Conservation (phyloP, 176 grass and related monocot species). For the Tillandsia fasciculata region DNA sequence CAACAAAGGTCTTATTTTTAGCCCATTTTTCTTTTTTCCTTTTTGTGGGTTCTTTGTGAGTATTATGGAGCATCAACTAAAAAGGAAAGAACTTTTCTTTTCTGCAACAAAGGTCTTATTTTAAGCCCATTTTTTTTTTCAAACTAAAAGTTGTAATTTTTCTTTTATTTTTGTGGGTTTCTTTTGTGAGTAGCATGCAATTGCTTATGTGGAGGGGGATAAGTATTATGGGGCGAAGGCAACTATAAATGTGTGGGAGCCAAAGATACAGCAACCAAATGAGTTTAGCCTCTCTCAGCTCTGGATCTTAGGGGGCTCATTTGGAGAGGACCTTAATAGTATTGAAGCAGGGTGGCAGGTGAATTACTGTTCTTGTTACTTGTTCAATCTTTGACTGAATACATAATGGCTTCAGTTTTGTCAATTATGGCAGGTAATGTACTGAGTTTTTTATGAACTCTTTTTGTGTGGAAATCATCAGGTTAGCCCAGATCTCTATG, state of each 20-base stretch:
- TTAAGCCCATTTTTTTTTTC: conserved; percentile 6
- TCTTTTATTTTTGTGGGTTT: too few species aligned
- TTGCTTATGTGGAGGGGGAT: conserved; percentile 75
- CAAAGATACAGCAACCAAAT: conserved; percentile 64
- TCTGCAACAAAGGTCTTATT: neutral
- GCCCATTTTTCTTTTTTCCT: too few species aligned
- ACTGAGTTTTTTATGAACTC: too few species aligned
- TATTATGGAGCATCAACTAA: too few species aligned
- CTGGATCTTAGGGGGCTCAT: conserved; percentile 79
- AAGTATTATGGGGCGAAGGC: conserved; percentile 83
- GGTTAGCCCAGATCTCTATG: conserved; percentile 84
- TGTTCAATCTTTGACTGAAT: neutral
- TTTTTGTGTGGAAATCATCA: conserved; percentile 16
- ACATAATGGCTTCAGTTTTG: neutral
- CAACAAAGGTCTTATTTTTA: too few species aligned
- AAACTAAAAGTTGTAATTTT: neutral
- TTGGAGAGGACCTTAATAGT: conserved; percentile 82
- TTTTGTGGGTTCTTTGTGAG: too few species aligned
- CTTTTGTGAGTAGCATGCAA: conserved; percentile 48
- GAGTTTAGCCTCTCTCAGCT: conserved; percentile 90
- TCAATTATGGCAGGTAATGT: neutral
- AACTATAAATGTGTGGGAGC: conserved; percentile 86
- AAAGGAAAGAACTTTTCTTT: neutral
- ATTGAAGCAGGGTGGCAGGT: conserved; percentile 97
- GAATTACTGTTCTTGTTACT: neutral